These are phyloP conservation scores for Phytophthora pseudosyringae DNA, from an alignment of 352 stramenopile genomes.

Conservation along the genomic window DNA sequence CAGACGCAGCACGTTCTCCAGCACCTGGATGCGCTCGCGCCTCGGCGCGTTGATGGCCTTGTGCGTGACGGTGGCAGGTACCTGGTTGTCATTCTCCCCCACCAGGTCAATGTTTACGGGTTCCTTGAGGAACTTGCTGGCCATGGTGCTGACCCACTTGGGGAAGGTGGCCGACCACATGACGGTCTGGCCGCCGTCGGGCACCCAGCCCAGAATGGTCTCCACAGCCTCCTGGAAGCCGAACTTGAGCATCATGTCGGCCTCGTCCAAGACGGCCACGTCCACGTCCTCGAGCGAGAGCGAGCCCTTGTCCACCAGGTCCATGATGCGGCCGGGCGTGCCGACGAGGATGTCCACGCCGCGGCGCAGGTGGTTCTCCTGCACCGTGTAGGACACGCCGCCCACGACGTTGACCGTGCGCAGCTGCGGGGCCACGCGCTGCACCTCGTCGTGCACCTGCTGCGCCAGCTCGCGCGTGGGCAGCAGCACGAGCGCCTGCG, in stretches of 20 bases:
- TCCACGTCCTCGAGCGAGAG: slow-evolving; percentile 91
- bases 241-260: slow-evolving; percentile 99
- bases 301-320: slow-evolving; percentile 94
- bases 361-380: slow-evolving; percentile 91
- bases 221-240: slow-evolving; percentile 98
- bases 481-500: slow-evolving; percentile 94
- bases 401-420: slow-evolving; percentile 93
- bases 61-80: slow-evolving; percentile 90
- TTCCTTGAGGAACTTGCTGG: slow-evolving; percentile 92
- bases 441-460: slow-evolving; percentile 95
- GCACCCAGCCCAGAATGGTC: slow-evolving; percentile 91
- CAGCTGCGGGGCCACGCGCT: slow-evolving; percentile 89
- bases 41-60: slow-evolving; percentile 92
- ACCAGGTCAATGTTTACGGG: slow-evolving; percentile 96
- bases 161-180: slow-evolving; percentile 98
- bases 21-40: slow-evolving; percentile 63
- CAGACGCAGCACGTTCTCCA: slow-evolving; percentile 76
- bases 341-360: slow-evolving; percentile 96
- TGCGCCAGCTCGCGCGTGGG: slow-evolving; percentile 97
- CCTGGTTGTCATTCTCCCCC: slow-evolving; percentile 83
- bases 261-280: slow-evolving; percentile 95
- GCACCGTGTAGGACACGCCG: slow-evolving; percentile 92
- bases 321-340: slow-evolving; percentile 97
- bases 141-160: slow-evolving; percentile 95
- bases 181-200: slow-evolving; percentile 87